Base-by-base conservation (phyloP, 306 rosid species). In the Citrullus amarus region DNA sequence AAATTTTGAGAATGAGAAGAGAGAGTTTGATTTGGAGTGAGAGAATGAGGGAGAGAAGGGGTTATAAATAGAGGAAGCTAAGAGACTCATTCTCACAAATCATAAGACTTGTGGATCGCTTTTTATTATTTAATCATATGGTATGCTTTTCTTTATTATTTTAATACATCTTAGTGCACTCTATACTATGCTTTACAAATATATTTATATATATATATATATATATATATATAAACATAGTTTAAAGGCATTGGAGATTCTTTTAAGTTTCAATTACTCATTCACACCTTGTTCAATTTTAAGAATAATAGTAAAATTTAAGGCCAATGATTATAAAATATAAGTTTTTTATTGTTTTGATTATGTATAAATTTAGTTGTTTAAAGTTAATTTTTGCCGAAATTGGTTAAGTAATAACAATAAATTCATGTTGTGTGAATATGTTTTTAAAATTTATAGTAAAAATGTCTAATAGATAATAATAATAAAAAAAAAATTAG, bases 41-140 rank as follows among this genome's bases (percentile, higher is more conserved):
- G 81, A 75, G 38, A 38, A 72, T 76, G 60, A 82, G 46, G 51
- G 38, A 30, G 77, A 41, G 62, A 51, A 86, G 84, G 78, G 74
- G 79, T 88, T 93, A 46, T 48, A 89, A 70, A 91, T 93, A 93
- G 90, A 65, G 12, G 44, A 41, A 79, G 50, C 83, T 75, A 79
- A 73, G 83, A 41, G 63, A 9, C 74, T 80, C 82, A 25, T 85
- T 80, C 68, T 54, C 78, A 60, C 77, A 60, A 75, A 84, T 89
- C 92, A 86, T 80, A 38, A 59, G 68, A 62, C 53, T 61, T 4
- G 57, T 48, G 22, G 54, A 50, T n/a, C 51, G 77, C 60, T 30
- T 34, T 81, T 79, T 51, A 3, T 62, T 81, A 70, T 60, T 58
- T 71, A 34, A 69, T 77, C 66, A 48, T 43, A 81, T 58, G 59